A percentile compares a stretch with the other conserved stretches of the same genome.
phyloP scores from a whole-genome alignment of 1,139 yeast genomes.

The Scheffersomyces titani region DNA sequence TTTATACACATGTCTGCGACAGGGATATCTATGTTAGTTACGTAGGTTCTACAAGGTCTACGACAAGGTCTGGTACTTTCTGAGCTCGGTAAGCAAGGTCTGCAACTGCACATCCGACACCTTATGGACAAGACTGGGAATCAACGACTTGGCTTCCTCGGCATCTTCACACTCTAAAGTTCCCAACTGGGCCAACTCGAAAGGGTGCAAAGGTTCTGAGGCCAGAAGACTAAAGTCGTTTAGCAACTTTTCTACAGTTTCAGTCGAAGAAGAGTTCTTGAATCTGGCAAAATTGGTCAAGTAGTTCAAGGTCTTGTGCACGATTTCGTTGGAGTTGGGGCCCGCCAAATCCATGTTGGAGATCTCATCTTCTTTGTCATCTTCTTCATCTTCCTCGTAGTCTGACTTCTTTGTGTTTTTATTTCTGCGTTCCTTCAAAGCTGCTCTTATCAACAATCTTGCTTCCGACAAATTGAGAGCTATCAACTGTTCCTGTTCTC shows the following conservation, averaged over 20 bases:
- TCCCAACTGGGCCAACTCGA: constrained; percentile 93
- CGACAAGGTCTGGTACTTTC: constrained; percentile 57
- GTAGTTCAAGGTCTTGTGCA: constrained; percentile 90
- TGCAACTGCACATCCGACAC: constrained; percentile 87
- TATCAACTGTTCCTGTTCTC: constrained; percentile 73
- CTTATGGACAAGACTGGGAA: constrained; percentile 81
- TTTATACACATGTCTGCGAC: background rate
- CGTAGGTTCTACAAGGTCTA: constrained; percentile 8
- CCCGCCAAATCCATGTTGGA: constrained; percentile 73
- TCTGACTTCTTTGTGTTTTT: constrained; percentile 35
- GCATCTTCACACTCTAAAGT: constrained; percentile 95
- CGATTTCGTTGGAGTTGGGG: constrained; percentile 61
- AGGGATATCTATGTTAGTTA: background rate
- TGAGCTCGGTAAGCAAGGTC: constrained; percentile 80
- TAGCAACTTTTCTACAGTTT: constrained; percentile 86
- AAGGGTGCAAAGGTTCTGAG: constrained; percentile 76
- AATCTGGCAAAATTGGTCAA: constrained; percentile 85
- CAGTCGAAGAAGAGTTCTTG: constrained; percentile 88
- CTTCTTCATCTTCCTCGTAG: constrained; percentile 37
- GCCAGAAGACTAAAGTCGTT: constrained; percentile 66
- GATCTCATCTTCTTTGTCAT: constrained; percentile 60
- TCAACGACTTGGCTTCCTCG: constrained; percentile 93
- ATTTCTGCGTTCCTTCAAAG: constrained; percentile 74
- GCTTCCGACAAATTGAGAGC: constrained; percentile 90
- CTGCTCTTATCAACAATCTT: constrained; percentile 84